phyloP scores from a whole-genome alignment of 805 yeast species.

The Metschnikowia anglica region DNA sequence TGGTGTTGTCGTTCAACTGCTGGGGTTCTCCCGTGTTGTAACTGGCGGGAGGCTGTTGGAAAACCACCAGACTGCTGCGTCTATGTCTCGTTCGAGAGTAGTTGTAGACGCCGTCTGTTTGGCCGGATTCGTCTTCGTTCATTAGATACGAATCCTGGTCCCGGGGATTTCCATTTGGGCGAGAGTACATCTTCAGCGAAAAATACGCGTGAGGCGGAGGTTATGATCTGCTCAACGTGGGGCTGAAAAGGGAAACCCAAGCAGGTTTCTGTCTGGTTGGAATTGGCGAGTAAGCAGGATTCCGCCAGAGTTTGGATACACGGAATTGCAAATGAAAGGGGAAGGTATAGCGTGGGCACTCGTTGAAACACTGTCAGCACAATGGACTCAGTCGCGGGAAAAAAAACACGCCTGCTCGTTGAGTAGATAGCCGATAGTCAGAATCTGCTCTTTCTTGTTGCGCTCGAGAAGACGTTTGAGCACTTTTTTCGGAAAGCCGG shows the following conservation, averaged over 20 bases:
- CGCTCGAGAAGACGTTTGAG: not conserved
- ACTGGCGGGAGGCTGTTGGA: slow-evolving; percentile 16
- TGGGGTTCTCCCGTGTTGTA: slow-evolving; percentile 6
- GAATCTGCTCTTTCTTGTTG: not conserved
- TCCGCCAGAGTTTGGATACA: too few species aligned
- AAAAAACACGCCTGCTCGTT: too few species aligned
- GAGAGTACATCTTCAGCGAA: slow-evolving; percentile 7
- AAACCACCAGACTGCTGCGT: slow-evolving; percentile 18
- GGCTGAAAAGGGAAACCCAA: slow-evolving; percentile 1
- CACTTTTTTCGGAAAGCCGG: not conserved
- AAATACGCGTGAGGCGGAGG: not conserved
- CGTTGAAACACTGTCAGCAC: too few species aligned
- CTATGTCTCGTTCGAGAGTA: slow-evolving; percentile 11
- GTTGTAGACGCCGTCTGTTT: slow-evolving; percentile 17
- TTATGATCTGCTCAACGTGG: slow-evolving; percentile 9
- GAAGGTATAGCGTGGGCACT: too few species aligned
- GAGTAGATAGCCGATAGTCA: too few species aligned
- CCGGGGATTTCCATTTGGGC: slow-evolving; percentile 5
- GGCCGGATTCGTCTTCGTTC: slow-evolving; percentile 9
- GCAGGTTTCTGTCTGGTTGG: not conserved
- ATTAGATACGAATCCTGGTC: slow-evolving; percentile 4
- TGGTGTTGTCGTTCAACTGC: slow-evolving; percentile 14
- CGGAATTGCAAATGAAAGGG: too few species aligned
- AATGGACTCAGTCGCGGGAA: too few species aligned
- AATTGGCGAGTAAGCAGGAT: too few species aligned